Conservation (phyloP, 2,329 filamentous ascomycete genomes). For the Fusarium sp. region DNA sequence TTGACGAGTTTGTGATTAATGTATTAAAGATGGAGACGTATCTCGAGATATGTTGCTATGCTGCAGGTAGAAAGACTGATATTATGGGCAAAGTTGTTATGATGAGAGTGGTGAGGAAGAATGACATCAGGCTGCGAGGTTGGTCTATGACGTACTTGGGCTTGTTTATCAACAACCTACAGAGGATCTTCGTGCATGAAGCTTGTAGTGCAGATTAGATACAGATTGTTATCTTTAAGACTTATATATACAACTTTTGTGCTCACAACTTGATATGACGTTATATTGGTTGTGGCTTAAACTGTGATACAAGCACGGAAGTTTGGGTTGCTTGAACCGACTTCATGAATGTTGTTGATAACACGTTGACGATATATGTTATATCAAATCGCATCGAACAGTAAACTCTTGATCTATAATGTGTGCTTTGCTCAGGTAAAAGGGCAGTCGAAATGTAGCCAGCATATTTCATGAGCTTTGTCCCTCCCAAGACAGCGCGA, state of each 20-base stretch:
- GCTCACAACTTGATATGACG: not conserved
- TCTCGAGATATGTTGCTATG: not conserved
- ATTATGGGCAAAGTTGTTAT: not conserved
- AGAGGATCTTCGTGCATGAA: constrained; percentile 10
- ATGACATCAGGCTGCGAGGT: constrained; percentile 30
- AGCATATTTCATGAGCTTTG: no score
- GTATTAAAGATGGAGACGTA: not conserved
- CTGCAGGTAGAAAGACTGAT: not conserved
- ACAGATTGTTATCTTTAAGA: constrained; percentile 10
- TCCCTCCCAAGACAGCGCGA: not conserved
- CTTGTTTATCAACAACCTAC: constrained; percentile 1
- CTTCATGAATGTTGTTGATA: no score
- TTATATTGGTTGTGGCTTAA: not conserved
- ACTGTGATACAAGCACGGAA: not conserved
- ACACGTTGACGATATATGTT: no score
- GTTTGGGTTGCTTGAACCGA: not conserved
- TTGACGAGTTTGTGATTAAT: not conserved
- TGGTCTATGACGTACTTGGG: constrained; percentile 33
- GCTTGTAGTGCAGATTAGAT: constrained; percentile 3
- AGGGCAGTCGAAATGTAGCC: not conserved
- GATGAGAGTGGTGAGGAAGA: not conserved
- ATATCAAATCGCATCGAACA: no score
- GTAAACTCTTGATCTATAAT: no score
- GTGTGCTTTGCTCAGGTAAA: no score
- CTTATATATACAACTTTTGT: constrained; percentile 6